Evolutionary conservation across 2,329 filamentous ascomycete species (phyloP).

Genomic region (Chalaropsis ovoidea): DNA sequence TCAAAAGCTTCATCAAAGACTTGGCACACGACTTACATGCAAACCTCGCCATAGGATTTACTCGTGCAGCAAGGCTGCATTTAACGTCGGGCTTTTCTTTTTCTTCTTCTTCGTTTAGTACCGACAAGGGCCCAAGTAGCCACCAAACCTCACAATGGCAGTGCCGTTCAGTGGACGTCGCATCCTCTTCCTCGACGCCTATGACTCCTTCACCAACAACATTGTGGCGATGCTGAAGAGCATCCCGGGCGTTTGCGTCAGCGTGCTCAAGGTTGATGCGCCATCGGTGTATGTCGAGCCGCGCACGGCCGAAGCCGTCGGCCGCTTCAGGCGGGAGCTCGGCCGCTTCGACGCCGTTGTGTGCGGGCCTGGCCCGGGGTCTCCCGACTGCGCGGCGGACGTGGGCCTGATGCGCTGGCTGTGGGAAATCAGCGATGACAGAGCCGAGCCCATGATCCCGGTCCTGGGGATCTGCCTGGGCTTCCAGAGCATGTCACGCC

Average conservation of each 20-base stretch:
- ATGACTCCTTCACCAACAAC: conserved; percentile 95
- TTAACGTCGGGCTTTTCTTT: neutral
- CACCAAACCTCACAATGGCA: conserved; percentile 28
- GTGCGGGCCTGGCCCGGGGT: conserved; percentile 81
- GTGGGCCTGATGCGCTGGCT: conserved; percentile 71
- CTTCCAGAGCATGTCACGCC: conserved; percentile 68
- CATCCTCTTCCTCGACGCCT: conserved; percentile 87
- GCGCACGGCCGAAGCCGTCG: conserved; percentile 33
- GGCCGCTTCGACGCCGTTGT: conserved; percentile 70
- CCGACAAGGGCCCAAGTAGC: neutral
- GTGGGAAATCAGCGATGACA: conserved; percentile 43
- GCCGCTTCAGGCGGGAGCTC: conserved; percentile 35
- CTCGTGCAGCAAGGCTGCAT: neutral
- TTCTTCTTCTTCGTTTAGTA: neutral
- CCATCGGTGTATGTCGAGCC: conserved; percentile 39
- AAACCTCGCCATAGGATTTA: conserved; percentile 2
- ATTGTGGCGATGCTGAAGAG: conserved; percentile 73
- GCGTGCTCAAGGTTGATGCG: conserved; percentile 60
- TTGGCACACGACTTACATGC: neutral
- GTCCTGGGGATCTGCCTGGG: conserved; percentile 83
- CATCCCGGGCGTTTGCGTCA: conserved; percentile 55
- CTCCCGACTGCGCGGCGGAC: conserved; percentile 60
- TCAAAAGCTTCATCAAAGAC: neutral
- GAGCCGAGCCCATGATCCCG: conserved; percentile 52
- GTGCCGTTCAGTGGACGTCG: conserved; percentile 29